These are phyloP conservation scores for Colletotrichum destructivum DNA, from an alignment of 2,329 filamentous ascomycete species.

Conservation along the genomic window DNA sequence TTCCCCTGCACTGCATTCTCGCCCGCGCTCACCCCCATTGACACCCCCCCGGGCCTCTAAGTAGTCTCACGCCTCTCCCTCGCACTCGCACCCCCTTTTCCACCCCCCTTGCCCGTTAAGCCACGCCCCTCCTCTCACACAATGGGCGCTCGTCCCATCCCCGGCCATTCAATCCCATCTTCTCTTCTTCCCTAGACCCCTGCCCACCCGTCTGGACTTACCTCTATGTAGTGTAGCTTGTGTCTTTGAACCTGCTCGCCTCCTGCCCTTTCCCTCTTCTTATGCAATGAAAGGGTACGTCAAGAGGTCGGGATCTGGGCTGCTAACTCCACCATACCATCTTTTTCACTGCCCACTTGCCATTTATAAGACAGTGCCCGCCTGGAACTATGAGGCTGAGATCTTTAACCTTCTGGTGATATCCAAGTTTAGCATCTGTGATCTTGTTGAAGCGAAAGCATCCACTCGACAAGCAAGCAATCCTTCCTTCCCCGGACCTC, in stretches of 20 bases:
- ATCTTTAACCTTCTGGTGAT: slow-evolving; percentile 44
- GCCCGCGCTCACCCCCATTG: slow-evolving; percentile 4
- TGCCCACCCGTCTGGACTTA: slow-evolving; percentile 35
- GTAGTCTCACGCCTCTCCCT: not conserved
- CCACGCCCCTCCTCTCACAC: slow-evolving; percentile 35
- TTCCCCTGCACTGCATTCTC: slow-evolving; percentile 16
- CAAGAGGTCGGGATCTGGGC: slow-evolving; percentile 36
- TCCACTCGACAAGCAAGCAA: slow-evolving; percentile 42
- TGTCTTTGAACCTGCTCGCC: slow-evolving; percentile 36
- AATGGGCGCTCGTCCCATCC: slow-evolving; percentile 35
- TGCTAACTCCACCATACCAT: slow-evolving; percentile 39
- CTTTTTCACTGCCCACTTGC: slow-evolving; percentile 42
- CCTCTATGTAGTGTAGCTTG: slow-evolving; percentile 42
- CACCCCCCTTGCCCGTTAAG: slow-evolving; percentile 1
- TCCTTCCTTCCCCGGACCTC: slow-evolving; percentile 39
- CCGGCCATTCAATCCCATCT: slow-evolving; percentile 39
- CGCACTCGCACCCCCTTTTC: slow-evolving; percentile 3
- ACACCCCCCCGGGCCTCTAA: slow-evolving; percentile 11
- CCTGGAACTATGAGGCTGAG: slow-evolving; percentile 44
- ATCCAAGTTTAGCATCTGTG: slow-evolving; percentile 44
- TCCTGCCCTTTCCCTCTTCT: slow-evolving; percentile 32
- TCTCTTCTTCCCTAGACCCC: slow-evolving; percentile 32
- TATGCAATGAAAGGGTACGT: slow-evolving; percentile 31
- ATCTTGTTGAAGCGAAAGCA: slow-evolving; percentile 41
- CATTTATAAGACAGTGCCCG: slow-evolving; percentile 44